These are phyloP conservation scores for Xenoacremonium recifei DNA, from an alignment of 2,329 filamentous ascomycete genomes.

Conservation along the genomic window DNA sequence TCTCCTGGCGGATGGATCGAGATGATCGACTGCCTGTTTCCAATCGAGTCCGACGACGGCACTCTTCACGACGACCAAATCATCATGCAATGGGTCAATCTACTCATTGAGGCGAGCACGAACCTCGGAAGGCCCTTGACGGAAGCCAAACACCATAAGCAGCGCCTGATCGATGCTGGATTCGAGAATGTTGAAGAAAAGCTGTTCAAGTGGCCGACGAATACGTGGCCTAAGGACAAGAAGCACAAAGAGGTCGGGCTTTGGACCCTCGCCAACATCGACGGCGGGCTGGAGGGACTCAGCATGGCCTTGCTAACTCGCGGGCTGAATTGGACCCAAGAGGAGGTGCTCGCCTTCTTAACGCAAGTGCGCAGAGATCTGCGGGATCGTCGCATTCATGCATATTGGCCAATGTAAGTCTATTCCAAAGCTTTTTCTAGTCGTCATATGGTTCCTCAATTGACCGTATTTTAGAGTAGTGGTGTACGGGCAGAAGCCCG, in stretches of 20 bases:
- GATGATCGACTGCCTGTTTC: too few relatives aligned
- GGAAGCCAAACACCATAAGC: conserved; percentile 4
- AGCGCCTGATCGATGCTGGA: conserved; percentile 3
- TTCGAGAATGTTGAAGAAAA: conserved; percentile 5
- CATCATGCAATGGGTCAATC: conserved; percentile 1
- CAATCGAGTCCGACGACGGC: conserved; percentile 6
- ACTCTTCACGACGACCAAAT: conserved; percentile 1
- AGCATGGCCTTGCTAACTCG: conserved; percentile 6
- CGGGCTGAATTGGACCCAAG: conserved; percentile 2
- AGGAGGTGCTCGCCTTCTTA: conserved; percentile 6
- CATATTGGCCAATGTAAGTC: conserved; percentile 8
- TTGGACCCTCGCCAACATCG: conserved; percentile 6
- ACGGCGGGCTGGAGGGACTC: conserved; percentile 5
- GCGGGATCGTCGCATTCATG: conserved; percentile 6
- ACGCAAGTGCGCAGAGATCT: conserved; percentile 3
- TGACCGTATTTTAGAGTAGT: too few relatives aligned
- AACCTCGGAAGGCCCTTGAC: conserved; percentile 4
- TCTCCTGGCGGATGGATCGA: too few relatives aligned
- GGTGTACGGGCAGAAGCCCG: too few relatives aligned
- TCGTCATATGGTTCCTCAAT: too few relatives aligned
- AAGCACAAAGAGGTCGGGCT: conserved; percentile 5
- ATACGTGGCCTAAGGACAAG: conserved; percentile 6
- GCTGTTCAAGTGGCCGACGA: conserved; percentile 6
- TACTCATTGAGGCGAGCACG: conserved; percentile 4
- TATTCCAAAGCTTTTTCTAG: too few relatives aligned